These are phyloP conservation scores for Sporothrix variecibatus DNA, from an alignment of 2,329 filamentous ascomycete species.

Conservation along the genomic window DNA sequence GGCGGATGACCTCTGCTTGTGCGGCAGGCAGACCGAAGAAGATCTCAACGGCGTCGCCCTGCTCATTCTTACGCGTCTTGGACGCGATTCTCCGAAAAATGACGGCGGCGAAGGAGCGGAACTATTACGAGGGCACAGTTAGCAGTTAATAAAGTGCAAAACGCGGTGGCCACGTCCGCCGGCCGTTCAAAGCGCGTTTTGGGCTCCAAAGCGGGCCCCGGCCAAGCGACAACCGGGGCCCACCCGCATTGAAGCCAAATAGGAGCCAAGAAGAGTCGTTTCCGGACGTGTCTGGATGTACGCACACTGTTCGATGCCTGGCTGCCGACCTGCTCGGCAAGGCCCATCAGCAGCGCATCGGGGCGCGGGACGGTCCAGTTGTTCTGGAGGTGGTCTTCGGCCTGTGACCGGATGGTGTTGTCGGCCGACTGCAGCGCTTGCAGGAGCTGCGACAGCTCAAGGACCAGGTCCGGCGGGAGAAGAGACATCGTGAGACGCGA, in stretches of 20 bases:
- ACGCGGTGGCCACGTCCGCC: not conserved
- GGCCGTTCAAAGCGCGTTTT: not conserved
- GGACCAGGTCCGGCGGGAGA: constrained; percentile 79
- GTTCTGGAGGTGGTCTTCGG: constrained; percentile 86
- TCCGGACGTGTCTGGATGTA: constrained; percentile 1
- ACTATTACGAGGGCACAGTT: constrained; percentile 52
- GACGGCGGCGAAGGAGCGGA: constrained; percentile 86
- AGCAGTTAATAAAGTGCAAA: not conserved
- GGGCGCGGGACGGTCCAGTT: constrained; percentile 84
- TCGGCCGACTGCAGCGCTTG: constrained; percentile 86
- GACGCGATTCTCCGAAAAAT: constrained; percentile 92
- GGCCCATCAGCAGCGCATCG: constrained; percentile 87
- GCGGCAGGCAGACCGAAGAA: constrained; percentile 78
- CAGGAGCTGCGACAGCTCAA: constrained; percentile 82
- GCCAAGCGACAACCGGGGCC: not conserved
- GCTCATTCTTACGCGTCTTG: constrained; percentile 76
- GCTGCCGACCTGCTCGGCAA: constrained; percentile 86
- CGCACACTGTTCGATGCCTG: constrained; percentile 73
- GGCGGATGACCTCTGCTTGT: constrained; percentile 75
- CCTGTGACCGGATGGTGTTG: constrained; percentile 79
- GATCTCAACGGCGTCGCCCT: constrained; percentile 74
- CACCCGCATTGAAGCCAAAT: not conserved
- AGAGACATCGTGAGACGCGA: constrained; percentile 67
- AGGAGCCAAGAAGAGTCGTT: not conserved
- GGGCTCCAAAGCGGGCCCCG: not conserved